phyloP scores from a whole-genome alignment of 805 yeast genomes.

The Millerago galiae region DNA sequence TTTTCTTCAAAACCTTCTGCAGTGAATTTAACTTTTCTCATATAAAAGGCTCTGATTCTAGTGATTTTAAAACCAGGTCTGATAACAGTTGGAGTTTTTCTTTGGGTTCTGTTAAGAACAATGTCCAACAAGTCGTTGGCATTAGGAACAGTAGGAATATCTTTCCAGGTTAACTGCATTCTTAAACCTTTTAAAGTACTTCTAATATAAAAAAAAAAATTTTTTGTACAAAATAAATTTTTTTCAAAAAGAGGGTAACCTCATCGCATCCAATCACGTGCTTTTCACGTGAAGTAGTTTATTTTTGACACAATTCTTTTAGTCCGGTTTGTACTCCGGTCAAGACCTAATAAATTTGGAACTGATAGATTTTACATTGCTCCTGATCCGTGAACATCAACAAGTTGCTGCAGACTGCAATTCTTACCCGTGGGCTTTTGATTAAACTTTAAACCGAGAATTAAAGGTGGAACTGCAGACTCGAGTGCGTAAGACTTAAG shows the following conservation, averaged over 20 bases:
- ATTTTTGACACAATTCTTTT: no score
- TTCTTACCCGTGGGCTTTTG: no score
- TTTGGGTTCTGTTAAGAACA: conserved; percentile 93
- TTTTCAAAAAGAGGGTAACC: background rate
- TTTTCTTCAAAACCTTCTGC: conserved; percentile 95
- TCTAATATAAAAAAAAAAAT: background rate
- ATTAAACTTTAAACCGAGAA: no score
- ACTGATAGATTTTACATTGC: no score
- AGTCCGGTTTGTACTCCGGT: no score
- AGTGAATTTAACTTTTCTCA: conserved; percentile 96
- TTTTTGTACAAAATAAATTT: background rate
- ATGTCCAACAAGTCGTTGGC: conserved; percentile 93
- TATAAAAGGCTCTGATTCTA: conserved; percentile 93
- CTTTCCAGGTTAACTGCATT: conserved; percentile 98
- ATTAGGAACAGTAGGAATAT: conserved; percentile 91
- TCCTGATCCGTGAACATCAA: no score
- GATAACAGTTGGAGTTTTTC: conserved; percentile 98
- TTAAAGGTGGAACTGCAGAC: no score
- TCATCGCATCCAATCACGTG: background rate
- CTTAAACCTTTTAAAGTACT: conserved; percentile 8
- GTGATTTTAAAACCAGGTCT: conserved; percentile 95
- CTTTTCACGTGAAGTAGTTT: background rate
- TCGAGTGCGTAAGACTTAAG: no score
- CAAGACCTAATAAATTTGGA: no score
- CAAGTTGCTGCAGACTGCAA: no score